These are phyloP conservation scores for Moesziomyces sp. DNA, from an alignment of 1,284 basidiomycete species.

Conservation along the genomic window DNA sequence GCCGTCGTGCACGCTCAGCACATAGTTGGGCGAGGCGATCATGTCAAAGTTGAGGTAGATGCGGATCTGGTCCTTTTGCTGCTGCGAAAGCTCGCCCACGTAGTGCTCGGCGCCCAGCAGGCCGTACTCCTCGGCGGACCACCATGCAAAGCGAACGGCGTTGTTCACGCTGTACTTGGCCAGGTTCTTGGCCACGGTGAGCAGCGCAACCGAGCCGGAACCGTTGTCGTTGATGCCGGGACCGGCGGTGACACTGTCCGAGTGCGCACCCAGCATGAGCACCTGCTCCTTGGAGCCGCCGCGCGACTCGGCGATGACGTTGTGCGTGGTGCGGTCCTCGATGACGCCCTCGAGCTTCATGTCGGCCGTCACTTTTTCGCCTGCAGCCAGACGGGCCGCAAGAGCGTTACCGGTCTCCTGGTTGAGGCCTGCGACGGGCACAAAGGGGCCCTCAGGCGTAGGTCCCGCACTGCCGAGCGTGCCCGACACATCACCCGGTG, in stretches of 20 bases:
- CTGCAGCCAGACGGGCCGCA: conserved; percentile 16
- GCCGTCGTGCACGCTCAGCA: conserved; percentile 36
- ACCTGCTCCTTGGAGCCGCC: conserved; percentile 28
- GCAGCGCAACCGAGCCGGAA: conserved; percentile 30
- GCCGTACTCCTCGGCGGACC: conserved; percentile 44
- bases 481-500: conserved; percentile 20
- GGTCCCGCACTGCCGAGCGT: conserved; percentile 23
- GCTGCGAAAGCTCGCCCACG: conserved; percentile 16
- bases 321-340: conserved; percentile 33
- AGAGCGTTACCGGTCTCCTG: conserved; percentile 16
- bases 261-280: conserved; percentile 39
- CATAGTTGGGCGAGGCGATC: conserved; percentile 45
- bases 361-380: conserved; percentile 29
- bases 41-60: conserved; percentile 46
- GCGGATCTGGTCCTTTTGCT: conserved; percentile 31
- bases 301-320: conserved; percentile 40
- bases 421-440: conserved; percentile 26
- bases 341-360: conserved; percentile 27
- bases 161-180: conserved; percentile 30
- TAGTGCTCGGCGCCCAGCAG: conserved; percentile 42
- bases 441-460: conserved; percentile 27
- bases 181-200: conserved; percentile 39
- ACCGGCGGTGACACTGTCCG: conserved; percentile 32
- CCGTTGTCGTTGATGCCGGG: conserved; percentile 51
- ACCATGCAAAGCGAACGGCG: conserved; percentile 42